Evolutionary conservation across 352 stramenopile species (phyloP), one percentile per base, ranked within the genome.

Genomic region (Aphanomyces astaci): DNA sequence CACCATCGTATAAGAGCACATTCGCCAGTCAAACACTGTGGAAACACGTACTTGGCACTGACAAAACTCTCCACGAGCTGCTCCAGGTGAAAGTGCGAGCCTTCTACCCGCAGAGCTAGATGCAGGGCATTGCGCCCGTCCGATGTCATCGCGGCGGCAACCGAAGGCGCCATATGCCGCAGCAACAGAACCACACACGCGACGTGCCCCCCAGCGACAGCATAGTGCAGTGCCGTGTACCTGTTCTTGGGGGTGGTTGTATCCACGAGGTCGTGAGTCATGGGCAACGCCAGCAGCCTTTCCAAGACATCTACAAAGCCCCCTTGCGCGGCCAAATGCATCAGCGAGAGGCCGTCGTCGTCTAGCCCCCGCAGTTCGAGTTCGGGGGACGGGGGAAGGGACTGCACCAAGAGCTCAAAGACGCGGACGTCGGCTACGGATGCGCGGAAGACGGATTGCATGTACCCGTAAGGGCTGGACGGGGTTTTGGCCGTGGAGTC

Each of bases 71-170:
- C 43, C 1, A 87, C 63, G 4, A 91, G 76, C 22, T 73, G 73
- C 0, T 87, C 78, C 32, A 91, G 82, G 57, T 88, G 76, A 49
- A 92, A 92, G 3, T 76, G 79, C 49, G 62, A 28, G 22, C 51
- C 45, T 17, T 57, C 46, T 1, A 84, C 80, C 32, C 78, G 66
- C 0, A 90, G 71, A n/a, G 77, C 76, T 10, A 90, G 70, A 53
- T 92, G 81, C 17, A 92, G 65, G 0, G 79, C 76, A 25, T 81
- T 90, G 33, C 74, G 80, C 4, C 83, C 80, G 53, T 67, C 30
- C 3, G 3, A 1, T 27, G 49, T 52, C 28, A 48, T 9, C 7
- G n/a, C 13, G 11, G 52, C 28, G 28, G 31, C 46, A 4, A 33
- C 28, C 43, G 24, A 28, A 19, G 64, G 49, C 10, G 25, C 1